phyloP scores from a whole-genome alignment of 176 grass and related monocot species.

The Oryza coarctata region DNA sequence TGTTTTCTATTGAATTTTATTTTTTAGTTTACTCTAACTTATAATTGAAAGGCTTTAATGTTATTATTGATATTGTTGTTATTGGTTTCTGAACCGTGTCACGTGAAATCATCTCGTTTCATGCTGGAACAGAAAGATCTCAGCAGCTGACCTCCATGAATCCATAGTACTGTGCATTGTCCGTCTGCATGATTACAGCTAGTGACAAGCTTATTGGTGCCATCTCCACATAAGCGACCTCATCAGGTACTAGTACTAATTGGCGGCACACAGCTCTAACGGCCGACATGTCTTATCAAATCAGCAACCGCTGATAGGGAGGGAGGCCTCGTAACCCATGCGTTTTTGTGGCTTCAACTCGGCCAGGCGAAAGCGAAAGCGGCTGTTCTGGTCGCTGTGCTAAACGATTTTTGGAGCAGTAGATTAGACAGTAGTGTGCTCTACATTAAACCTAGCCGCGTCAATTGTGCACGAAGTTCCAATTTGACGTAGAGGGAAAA shows the following conservation, averaged over 20 bases:
- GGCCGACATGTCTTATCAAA: constrained; percentile 31
- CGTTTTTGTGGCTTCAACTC: constrained; percentile 20
- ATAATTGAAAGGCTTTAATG: too few species aligned
- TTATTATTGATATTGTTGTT: too few species aligned
- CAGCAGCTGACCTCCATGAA: neutral
- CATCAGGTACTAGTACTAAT: neutral
- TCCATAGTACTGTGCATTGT: neutral
- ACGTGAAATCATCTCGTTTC: neutral
- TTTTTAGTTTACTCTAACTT: too few species aligned
- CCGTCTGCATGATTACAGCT: neutral
- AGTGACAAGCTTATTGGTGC: neutral
- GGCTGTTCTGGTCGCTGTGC: neutral
- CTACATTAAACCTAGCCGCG: neutral
- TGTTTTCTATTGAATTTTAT: too few species aligned
- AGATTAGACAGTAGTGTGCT: neutral
- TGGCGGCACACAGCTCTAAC: neutral
- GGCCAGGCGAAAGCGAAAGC: neutral
- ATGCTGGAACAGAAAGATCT: neutral
- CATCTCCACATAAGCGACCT: neutral
- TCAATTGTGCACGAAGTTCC: neutral
- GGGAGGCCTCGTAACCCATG: neutral
- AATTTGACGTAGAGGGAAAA: neutral
- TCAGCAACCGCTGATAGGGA: neutral
- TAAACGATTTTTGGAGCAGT: neutral
- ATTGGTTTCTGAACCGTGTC: too few species aligned